Conservation (phyloP, 2,329 filamentous ascomycete genomes). For the Alternaria sp. region DNA sequence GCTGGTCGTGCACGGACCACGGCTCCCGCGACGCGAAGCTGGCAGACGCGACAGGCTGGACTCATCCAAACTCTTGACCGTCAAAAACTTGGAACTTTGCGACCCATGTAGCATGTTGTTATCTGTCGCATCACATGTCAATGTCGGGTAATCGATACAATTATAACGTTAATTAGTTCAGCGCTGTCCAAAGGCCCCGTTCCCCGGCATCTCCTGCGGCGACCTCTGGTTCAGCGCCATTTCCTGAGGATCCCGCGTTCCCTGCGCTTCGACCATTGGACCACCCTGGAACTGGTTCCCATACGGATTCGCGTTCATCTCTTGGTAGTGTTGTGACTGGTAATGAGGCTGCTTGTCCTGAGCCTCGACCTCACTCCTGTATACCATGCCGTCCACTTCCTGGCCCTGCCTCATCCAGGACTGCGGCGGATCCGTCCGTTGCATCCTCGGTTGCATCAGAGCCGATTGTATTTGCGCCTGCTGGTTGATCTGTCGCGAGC, state of each 20-base stretch:
- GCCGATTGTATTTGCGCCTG: background rate
- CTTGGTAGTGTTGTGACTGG: background rate
- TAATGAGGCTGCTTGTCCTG: background rate
- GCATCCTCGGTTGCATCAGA: background rate
- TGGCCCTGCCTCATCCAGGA: background rate
- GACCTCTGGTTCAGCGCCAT: background rate
- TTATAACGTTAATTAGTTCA: background rate
- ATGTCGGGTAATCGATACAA: background rate
- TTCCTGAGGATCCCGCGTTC: slow-evolving; percentile 3
- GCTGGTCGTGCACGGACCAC: slow-evolving; percentile 26
- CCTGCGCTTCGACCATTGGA: background rate
- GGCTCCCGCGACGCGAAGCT: background rate
- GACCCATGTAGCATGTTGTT: background rate
- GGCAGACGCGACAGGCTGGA: slow-evolving; percentile 2
- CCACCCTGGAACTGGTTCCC: background rate
- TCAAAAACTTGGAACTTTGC: slow-evolving; percentile 1
- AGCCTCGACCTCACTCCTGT: slow-evolving; percentile 2
- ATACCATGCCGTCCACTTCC: slow-evolving; percentile 3
- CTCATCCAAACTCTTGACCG: background rate
- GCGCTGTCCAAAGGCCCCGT: background rate
- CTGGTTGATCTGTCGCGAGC: slow-evolving; percentile 3
- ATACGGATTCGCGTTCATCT: background rate
- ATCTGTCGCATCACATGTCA: background rate
- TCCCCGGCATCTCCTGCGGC: background rate
- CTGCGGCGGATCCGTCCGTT: background rate